Evolutionary conservation across 352 stramenopile species (phyloP).

Genomic region (Phytophthora ohioensis): DNA sequence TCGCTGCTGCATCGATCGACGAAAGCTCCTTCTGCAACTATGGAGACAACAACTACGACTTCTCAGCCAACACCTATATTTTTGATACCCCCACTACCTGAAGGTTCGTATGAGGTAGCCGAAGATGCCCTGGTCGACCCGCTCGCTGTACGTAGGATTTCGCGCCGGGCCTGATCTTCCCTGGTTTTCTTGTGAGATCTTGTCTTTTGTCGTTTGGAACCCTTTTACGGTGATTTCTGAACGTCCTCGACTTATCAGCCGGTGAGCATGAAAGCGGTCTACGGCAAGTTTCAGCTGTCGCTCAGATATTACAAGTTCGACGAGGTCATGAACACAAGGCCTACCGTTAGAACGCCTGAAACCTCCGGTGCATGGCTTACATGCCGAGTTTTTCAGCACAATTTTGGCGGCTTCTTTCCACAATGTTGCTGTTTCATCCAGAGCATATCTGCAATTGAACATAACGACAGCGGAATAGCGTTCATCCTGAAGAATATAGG

Average conservation of each 20-base stretch:
- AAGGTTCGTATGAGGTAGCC: neutral
- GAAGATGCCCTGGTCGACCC: constrained; percentile 1
- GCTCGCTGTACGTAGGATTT: neutral
- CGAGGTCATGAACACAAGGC: constrained; percentile 7
- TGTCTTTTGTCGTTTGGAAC: neutral
- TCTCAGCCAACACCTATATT: neutral
- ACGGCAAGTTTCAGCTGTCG: neutral
- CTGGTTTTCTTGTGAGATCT: constrained; percentile 3
- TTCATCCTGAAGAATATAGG: neutral
- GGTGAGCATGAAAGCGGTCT: constrained; percentile 10
- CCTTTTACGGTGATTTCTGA: neutral
- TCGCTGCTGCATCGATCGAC: too few relatives aligned
- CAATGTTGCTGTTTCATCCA: constrained; percentile 1
- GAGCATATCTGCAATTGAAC: constrained; percentile 6
- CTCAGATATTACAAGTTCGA: constrained; percentile 6
- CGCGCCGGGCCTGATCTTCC: neutral
- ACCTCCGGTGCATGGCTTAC: neutral
- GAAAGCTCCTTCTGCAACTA: too few relatives aligned
- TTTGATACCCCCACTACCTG: neutral
- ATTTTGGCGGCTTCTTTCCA: constrained; percentile 13
- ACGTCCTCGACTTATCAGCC: neutral
- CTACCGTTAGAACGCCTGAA: constrained; percentile 1
- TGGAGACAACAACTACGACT: neutral
- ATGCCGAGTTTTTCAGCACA: neutral
- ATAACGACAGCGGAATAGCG: constrained; percentile 14